Evolutionary conservation across 768 basidiomycete species (phyloP).

Genomic region (Rhizopogon vulgaris): DNA sequence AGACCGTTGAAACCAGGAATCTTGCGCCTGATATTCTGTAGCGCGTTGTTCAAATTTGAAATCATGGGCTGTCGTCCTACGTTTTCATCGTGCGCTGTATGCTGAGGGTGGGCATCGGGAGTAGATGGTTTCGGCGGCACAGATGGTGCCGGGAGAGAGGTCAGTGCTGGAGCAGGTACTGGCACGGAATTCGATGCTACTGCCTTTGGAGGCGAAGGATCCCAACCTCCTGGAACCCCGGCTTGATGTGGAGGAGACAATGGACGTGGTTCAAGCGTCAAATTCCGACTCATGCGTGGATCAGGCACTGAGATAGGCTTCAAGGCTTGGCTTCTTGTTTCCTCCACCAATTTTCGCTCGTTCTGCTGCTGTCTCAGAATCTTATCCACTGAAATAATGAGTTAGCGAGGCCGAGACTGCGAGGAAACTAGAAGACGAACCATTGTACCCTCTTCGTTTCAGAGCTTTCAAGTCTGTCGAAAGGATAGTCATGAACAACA

Average conservation of each 20-base stretch:
- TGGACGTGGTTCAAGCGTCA: slow-evolving; percentile 5
- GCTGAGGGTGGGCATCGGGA: not conserved
- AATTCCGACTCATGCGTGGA: slow-evolving; percentile 4
- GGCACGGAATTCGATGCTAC: not conserved
- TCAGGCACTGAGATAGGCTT: slow-evolving; percentile 12
- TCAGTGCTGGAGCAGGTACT: slow-evolving; percentile 5
- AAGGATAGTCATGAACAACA: slow-evolving; percentile 90
- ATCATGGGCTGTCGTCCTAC: not conserved
- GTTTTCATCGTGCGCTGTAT: slow-evolving; percentile 1
- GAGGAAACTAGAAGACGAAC: slow-evolving; percentile 30
- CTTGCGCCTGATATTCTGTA: slow-evolving; percentile 25
- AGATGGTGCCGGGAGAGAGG: slow-evolving; percentile 4
- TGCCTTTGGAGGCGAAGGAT: slow-evolving; percentile 1
- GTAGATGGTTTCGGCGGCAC: slow-evolving; percentile 1
- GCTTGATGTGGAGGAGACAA: slow-evolving; percentile 15
- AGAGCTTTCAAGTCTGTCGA: slow-evolving; percentile 83
- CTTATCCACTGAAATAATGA: slow-evolving; percentile 60
- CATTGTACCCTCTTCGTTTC: slow-evolving; percentile 81
- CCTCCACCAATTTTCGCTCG: slow-evolving; percentile 52
- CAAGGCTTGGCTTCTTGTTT: slow-evolving; percentile 23
- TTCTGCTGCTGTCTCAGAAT: slow-evolving; percentile 82
- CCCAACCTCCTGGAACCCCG: slow-evolving; percentile 19
- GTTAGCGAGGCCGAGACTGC: not conserved
- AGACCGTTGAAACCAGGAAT: slow-evolving; percentile 7
- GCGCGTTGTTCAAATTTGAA: slow-evolving; percentile 8